Evolutionary conservation across 768 basidiomycete genomes (phyloP).

Genomic region (Cyclocybe cylindracea): DNA sequence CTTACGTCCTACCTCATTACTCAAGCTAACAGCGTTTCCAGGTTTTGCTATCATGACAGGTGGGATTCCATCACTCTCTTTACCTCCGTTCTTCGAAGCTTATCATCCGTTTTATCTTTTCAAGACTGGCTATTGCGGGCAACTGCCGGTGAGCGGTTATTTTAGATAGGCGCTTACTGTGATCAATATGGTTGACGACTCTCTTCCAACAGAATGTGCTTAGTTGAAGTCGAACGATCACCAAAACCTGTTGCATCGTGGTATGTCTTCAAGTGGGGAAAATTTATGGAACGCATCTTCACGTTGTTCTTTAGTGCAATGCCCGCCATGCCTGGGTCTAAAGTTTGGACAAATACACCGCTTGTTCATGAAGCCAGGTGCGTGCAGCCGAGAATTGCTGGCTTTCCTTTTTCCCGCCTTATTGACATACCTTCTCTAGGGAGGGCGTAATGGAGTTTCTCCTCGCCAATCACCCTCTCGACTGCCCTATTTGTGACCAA

Average conservation of each 20-base stretch:
- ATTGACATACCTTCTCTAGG: slow-evolving; percentile 37
- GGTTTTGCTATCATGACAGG: slow-evolving; percentile 89
- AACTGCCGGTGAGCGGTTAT: slow-evolving; percentile 80
- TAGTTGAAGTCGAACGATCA: slow-evolving; percentile 95
- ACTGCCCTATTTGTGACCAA: slow-evolving; percentile 99
- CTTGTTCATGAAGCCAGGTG: slow-evolving; percentile 87
- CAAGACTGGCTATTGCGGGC: slow-evolving; percentile 91
- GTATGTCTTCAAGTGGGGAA: slow-evolving; percentile 35
- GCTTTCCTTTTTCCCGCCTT: background rate
- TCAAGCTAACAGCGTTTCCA: slow-evolving; percentile 26
- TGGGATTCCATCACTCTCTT: slow-evolving; percentile 26
- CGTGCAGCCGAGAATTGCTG: background rate
- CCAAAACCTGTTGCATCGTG: slow-evolving; percentile 96
- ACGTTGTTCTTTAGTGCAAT: slow-evolving; percentile 63
- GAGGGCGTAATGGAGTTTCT: slow-evolving; percentile 99
- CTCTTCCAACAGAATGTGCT: slow-evolving; percentile 75
- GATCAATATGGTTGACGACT: slow-evolving; percentile 3
- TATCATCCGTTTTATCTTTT: slow-evolving; percentile 3
- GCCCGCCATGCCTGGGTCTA: slow-evolving; percentile 94
- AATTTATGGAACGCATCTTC: background rate
- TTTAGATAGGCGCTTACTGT: background rate
- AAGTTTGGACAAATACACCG: slow-evolving; percentile 92
- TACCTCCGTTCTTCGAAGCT: background rate
- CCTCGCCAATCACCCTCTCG: slow-evolving; percentile 95
- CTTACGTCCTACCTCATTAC: slow-evolving; percentile 12